Percentiles rank a stretch among this genome's conserved stretches.
Conservation (phyloP, 768 basidiomycete species). For the Chalciporus sphaerocephalus region DNA sequence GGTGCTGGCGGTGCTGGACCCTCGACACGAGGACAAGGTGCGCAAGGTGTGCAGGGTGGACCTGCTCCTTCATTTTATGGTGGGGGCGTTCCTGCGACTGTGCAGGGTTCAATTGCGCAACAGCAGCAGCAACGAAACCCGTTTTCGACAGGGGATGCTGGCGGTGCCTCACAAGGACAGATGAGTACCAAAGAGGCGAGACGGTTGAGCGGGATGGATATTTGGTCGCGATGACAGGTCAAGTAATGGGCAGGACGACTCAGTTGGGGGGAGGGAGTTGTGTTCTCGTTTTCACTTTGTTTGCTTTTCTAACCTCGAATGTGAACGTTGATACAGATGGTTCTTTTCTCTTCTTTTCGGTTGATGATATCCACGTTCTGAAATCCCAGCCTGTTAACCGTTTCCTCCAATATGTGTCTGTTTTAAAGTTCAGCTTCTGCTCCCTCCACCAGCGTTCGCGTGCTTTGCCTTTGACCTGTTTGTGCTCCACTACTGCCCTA, state of each 20-base stretch:
- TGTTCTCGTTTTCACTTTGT: neutral
- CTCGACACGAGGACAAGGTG: conserved; percentile 38
- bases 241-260: neutral
- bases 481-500: too few relatives aligned
- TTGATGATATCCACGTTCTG: conserved; percentile 8
- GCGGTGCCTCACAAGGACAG: conserved; percentile 37
- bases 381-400: too few relatives aligned
- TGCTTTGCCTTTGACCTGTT: too few relatives aligned
- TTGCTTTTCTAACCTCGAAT: neutral
- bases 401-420: too few relatives aligned
- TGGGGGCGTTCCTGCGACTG: conserved; percentile 50
- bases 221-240: conserved; percentile 63
- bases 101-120: conserved; percentile 31
- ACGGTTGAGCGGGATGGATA: conserved; percentile 63
- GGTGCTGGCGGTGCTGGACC: conserved; percentile 27
- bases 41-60: conserved; percentile 39
- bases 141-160: conserved; percentile 34
- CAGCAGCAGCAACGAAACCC: conserved; percentile 37
- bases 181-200: conserved; percentile 51
- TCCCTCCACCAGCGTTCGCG: too few relatives aligned
- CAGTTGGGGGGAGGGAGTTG: conserved; percentile 2
- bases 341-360: too few relatives aligned
- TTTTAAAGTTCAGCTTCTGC: too few relatives aligned
- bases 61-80: conserved; percentile 66
- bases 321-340: conserved; percentile 2